Conservation (phyloP, 345 rosid species). For the Viola odorata region DNA sequence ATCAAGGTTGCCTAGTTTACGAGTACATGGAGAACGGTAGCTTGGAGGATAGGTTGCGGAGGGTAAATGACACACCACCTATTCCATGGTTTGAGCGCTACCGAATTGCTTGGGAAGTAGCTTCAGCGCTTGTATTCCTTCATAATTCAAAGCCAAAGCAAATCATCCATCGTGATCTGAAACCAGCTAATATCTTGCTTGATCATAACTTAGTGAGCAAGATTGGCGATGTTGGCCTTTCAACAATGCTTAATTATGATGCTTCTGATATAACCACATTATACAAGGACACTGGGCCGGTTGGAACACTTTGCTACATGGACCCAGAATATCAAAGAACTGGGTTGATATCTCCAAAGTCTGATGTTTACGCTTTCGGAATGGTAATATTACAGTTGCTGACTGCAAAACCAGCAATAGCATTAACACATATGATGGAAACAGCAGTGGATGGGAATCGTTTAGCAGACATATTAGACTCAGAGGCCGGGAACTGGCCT, state of each 20-base stretch:
- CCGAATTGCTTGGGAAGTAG: slow-evolving; percentile 86
- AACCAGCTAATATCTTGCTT: slow-evolving; percentile 86
- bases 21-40: slow-evolving; percentile 91
- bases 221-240: slow-evolving; percentile 86
- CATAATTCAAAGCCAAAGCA: slow-evolving; percentile 72
- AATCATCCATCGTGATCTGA: slow-evolving; percentile 81
- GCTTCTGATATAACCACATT: slow-evolving; percentile 25
- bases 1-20: slow-evolving; percentile 63
- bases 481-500: slow-evolving; percentile 76
- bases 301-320: slow-evolving; percentile 76
- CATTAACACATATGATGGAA: slow-evolving; percentile 56
- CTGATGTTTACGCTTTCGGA: slow-evolving; percentile 84
- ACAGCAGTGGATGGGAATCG: slow-evolving; percentile 41
- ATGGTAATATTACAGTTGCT: slow-evolving; percentile 73
- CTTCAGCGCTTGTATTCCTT: slow-evolving; percentile 72
- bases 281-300: slow-evolving; percentile 55
- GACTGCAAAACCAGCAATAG: slow-evolving; percentile 74
- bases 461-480: slow-evolving; percentile 50
- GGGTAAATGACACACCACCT: slow-evolving; percentile 39
- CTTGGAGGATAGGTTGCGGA: slow-evolving; percentile 60
- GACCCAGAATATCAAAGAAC: slow-evolving; percentile 93
- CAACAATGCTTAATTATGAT: slow-evolving; percentile 48
- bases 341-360: slow-evolving; percentile 62
- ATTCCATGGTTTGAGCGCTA: slow-evolving; percentile 79
- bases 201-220: slow-evolving; percentile 77